Evolutionary conservation across 2,329 filamentous ascomycete genomes (phyloP).

Genomic region (Fusarium tuaranense): DNA sequence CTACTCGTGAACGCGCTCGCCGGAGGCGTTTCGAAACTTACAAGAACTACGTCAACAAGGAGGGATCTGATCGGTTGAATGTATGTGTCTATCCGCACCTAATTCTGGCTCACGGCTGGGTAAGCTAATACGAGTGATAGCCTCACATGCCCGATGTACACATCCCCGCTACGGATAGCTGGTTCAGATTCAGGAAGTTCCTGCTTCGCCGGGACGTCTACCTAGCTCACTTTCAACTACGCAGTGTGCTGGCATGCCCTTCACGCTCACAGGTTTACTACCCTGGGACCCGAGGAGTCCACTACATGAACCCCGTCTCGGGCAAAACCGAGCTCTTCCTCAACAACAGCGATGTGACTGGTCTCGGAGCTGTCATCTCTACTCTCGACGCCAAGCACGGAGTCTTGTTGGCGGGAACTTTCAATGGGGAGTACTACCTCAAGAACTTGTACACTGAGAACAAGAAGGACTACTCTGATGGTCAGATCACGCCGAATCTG

Average conservation of each 20-base stretch:
- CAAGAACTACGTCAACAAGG: conserved; percentile 68
- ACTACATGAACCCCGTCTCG: conserved; percentile 64
- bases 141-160: conserved; percentile 36
- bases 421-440: conserved; percentile 67
- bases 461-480: conserved; percentile 52
- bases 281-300: conserved; percentile 61
- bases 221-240: conserved; percentile 74
- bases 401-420: conserved; percentile 70
- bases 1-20: conserved; percentile 62
- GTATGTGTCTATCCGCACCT: conserved; percentile 53
- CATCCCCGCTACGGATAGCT: conserved; percentile 58
- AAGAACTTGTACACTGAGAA: conserved; percentile 58
- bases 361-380: conserved; percentile 57
- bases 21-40: conserved; percentile 62
- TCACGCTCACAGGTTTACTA: conserved; percentile 69
- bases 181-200: conserved; percentile 70
- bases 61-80: conserved; percentile 58
- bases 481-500: conserved; percentile 59
- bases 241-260: conserved; percentile 70
- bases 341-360: conserved; percentile 53
- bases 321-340: conserved; percentile 59
- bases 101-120: not conserved
- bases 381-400: conserved; percentile 65
- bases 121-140: conserved; percentile 25
- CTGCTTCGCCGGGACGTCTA: conserved; percentile 64